phyloP scores from a whole-genome alignment of 2,329 filamentous ascomycete genomes.

The Verticillium klebahnii region DNA sequence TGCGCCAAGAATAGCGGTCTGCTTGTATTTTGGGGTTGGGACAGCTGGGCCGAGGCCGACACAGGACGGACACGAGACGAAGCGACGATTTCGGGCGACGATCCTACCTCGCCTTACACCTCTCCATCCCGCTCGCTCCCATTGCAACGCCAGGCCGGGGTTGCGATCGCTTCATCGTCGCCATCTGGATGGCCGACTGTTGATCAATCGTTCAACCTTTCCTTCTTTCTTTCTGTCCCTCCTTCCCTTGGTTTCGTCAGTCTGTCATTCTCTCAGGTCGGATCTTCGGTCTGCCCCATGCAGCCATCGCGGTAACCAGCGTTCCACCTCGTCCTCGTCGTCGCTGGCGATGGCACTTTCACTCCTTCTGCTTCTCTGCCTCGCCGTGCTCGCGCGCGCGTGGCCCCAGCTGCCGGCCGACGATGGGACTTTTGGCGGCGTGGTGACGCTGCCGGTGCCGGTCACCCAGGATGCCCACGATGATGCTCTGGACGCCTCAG shows the following conservation, averaged over 20 bases:
- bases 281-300: neutral
- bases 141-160: neutral
- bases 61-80: neutral
- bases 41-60: neutral
- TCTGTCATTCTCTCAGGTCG: neutral
- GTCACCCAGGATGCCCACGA: constrained; percentile 3
- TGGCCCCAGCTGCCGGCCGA: constrained; percentile 13
- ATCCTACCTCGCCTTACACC: neutral
- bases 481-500: neutral
- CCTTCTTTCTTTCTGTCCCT: too few relatives aligned
- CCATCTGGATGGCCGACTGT: neutral
- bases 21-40: neutral
- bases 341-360: constrained; percentile 11
- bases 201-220: neutral
- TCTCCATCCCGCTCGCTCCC: neutral
- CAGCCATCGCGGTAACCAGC: neutral
- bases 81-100: neutral
- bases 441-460: constrained; percentile 10
- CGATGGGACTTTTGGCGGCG: constrained; percentile 4
- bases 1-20: neutral
- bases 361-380: constrained; percentile 5
- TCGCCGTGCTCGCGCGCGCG: constrained; percentile 4
- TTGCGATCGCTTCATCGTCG: neutral
- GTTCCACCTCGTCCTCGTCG: neutral
- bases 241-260: neutral